Evolutionary conservation across 2,329 filamentous ascomycete species (phyloP), one percentile per base, ranked within the genome.

Genomic region (Teratosphaeria viscida): DNA sequence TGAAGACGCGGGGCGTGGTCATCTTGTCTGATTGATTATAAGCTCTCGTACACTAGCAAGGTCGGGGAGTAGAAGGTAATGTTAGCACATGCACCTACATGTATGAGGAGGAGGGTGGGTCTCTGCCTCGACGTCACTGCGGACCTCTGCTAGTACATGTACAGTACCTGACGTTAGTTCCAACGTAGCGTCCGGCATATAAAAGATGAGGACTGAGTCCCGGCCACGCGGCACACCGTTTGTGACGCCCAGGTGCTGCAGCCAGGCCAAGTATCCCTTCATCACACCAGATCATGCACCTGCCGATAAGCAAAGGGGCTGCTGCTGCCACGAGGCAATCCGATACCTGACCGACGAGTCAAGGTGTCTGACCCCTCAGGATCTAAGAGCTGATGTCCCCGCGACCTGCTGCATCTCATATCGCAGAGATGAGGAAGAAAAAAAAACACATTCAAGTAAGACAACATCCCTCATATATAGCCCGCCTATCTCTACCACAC

Each of bases 1-100:
- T 77, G 73, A 80, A 80, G 70, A 80, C 76, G 56, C 78, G 73
- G 5, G 78, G 78, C 27, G 77, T 77, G 12, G 76, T 75, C 76
- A 71, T 69, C 29, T 29, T 57, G 26, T 23, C 43, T n/a, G 19
- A 19, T 19, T 19, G 19, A 19, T 23, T 7, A 23, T 23, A 23
- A 2, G 11, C 16, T 10, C 43, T 23, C 23, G 43, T 49, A 4
- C 37, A n/a, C 19, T 19, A 19, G 19, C 19, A 19, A 19, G 19
- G 19, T 19, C 19, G 19, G 19, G 19, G 19, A 49, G 43, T n/a
- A 47, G n/a, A 23, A n/a, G 5, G 26, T n/a, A 26, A n/a, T 49
- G 43, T n/a, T 6, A 49, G 16, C 43, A 19, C 14, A 49, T 49
- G n/a, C 23, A 49, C 43, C 43, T 49, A 49, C 43, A 49, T 11